phyloP scores from a whole-genome alignment of 306 rosid species.

The Quercus alba region DNA sequence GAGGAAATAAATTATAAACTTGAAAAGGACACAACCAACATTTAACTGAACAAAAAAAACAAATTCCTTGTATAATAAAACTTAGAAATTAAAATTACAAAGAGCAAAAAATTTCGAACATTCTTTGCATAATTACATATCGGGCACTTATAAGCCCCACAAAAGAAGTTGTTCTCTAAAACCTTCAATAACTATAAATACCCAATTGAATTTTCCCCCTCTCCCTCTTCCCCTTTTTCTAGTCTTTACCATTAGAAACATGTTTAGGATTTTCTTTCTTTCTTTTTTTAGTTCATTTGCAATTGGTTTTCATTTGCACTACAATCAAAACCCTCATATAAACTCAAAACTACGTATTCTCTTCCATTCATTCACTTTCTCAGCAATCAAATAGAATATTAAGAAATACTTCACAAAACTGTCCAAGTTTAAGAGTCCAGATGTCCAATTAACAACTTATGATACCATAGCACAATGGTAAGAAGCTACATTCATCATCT shows the following conservation, averaged over 20 bases:
- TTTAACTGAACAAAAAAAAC: background rate
- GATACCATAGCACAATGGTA: background rate
- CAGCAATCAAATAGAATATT: slow-evolving; percentile 15
- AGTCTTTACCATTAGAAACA: background rate
- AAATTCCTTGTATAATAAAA: background rate
- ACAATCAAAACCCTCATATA: background rate
- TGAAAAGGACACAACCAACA: background rate
- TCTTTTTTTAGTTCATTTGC: background rate
- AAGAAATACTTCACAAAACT: background rate
- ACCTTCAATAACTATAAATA: background rate
- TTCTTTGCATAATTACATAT: background rate
- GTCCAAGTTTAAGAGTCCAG: background rate
- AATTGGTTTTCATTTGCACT: background rate
- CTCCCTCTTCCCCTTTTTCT: background rate
- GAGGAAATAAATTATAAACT: background rate
- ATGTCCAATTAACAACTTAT: background rate
- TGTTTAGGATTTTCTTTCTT: background rate
- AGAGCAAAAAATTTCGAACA: background rate
- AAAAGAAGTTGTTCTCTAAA: background rate
- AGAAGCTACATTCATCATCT: background rate
- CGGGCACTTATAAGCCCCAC: background rate
- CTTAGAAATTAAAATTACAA: background rate
- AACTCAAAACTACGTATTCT: background rate
- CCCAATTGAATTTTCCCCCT: background rate
- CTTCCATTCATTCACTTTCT: background rate